Conservation (phyloP, 768 basidiomycete genomes). For the Kwoniella dejecticola region DNA sequence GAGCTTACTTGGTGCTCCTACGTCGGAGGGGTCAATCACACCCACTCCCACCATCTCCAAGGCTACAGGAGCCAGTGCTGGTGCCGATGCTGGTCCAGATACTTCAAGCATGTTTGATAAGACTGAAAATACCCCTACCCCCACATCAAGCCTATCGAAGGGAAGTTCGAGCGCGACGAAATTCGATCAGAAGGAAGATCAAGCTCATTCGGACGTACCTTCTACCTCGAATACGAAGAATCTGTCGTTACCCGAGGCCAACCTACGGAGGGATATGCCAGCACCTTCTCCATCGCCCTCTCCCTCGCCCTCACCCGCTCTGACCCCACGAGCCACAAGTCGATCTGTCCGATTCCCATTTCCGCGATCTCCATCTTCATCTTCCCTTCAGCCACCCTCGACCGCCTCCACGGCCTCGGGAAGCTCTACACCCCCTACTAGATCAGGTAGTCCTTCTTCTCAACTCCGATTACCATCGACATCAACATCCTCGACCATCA, state of each 20-base stretch:
- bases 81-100: too few relatives aligned
- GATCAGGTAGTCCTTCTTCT: constrained; percentile 5
- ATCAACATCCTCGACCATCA: background rate
- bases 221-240: background rate
- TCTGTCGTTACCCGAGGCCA: constrained; percentile 7
- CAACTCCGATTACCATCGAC: background rate
- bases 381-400: too few relatives aligned
- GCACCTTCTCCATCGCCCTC: too few relatives aligned
- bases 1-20: constrained; percentile 1
- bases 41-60: constrained; percentile 11
- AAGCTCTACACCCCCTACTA: constrained; percentile 1
- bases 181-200: constrained; percentile 8
- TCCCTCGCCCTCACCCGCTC: background rate
- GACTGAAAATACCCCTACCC: too few relatives aligned
- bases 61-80: background rate
- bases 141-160: background rate
- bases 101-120: too few relatives aligned
- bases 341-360: constrained; percentile 15
- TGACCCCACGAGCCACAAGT: too few relatives aligned
- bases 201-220: background rate
- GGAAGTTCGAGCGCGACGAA: background rate
- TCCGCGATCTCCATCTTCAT: background rate
- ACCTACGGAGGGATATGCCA: too few relatives aligned
- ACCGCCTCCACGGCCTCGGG: background rate
- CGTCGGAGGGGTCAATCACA: constrained; percentile 12